These are phyloP conservation scores for Metarhizium rileyi DNA, from an alignment of 2,329 filamentous ascomycete genomes.

Conservation along the genomic window DNA sequence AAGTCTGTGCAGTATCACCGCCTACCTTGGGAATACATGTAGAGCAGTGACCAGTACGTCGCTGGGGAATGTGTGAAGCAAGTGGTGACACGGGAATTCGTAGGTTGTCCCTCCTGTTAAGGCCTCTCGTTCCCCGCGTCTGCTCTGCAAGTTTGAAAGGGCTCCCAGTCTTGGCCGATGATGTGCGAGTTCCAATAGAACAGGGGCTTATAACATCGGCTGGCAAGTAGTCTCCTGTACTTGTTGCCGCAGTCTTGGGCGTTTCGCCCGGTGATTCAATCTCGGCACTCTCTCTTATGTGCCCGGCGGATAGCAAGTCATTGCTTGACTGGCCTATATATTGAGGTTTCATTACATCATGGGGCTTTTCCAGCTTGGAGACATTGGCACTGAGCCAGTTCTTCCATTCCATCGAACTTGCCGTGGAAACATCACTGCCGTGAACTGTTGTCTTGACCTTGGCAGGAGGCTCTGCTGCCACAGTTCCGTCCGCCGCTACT, in stretches of 20 bases:
- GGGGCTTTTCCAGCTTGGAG: slow-evolving; percentile 31
- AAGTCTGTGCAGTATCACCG: not conserved
- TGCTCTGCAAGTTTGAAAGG: not conserved
- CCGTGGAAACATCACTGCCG: slow-evolving; percentile 28
- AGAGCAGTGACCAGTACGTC: slow-evolving; percentile 1
- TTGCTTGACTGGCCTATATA: not conserved
- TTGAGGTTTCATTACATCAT: slow-evolving; percentile 4
- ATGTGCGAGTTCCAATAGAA: not conserved
- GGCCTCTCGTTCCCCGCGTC: not conserved
- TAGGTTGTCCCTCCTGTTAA: not conserved
- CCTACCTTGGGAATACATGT: slow-evolving; percentile 1
- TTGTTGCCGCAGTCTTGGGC: not conserved
- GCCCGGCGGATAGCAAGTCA: slow-evolving; percentile 19
- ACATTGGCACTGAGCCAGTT: slow-evolving; percentile 43
- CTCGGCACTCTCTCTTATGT: slow-evolving; percentile 41
- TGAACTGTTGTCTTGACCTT: slow-evolving; percentile 8
- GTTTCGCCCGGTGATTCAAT: slow-evolving; percentile 27
- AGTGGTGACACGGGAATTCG: not conserved
- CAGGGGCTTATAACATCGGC: not conserved
- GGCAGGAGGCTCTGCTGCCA: not conserved
- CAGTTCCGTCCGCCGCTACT: not conserved
- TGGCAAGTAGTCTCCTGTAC: not conserved
- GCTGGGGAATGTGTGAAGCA: slow-evolving; percentile 1
- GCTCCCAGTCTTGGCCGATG: not conserved
- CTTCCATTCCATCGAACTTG: slow-evolving; percentile 46